Conservation (phyloP, 495 filamentous ascomycete genomes). For the Penicillium waksmanii region DNA sequence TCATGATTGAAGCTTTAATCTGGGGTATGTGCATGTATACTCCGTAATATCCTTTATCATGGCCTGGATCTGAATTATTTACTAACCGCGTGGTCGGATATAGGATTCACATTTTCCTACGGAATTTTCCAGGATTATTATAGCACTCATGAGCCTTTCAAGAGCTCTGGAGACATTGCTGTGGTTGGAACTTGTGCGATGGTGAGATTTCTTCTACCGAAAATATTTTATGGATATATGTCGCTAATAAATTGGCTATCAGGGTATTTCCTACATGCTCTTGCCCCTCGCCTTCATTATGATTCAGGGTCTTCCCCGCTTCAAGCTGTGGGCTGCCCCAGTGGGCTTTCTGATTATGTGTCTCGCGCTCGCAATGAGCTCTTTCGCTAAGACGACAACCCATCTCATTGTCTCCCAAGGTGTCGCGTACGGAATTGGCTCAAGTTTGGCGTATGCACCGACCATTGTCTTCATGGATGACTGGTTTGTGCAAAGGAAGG, state of each 20-base stretch:
- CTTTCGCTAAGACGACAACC: constrained; percentile 46
- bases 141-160: constrained; percentile 49
- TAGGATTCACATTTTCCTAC: constrained; percentile 68
- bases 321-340: constrained; percentile 39
- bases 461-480: constrained; percentile 55
- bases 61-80: neutral
- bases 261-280: constrained; percentile 56
- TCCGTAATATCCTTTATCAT: too few relatives aligned
- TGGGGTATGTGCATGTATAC: constrained; percentile 55
- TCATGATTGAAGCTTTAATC: constrained; percentile 65
- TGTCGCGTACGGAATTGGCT: constrained; percentile 52
- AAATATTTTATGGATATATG: neutral
- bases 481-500: constrained; percentile 56
- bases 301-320: constrained; percentile 42
- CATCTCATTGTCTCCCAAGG: constrained; percentile 57
- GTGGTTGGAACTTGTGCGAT: constrained; percentile 51
- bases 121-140: constrained; percentile 66
- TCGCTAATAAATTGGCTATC: neutral
- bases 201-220: constrained; percentile 23
- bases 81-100: neutral
- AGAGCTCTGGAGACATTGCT: constrained; percentile 42
- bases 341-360: constrained; percentile 48
- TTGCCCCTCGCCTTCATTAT: constrained; percentile 49
- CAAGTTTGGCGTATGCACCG: constrained; percentile 48
- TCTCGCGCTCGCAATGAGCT: constrained; percentile 43